Evolutionary conservation across 2,329 filamentous ascomycete species (phyloP).

Genomic region (Colletotrichum sidae): DNA sequence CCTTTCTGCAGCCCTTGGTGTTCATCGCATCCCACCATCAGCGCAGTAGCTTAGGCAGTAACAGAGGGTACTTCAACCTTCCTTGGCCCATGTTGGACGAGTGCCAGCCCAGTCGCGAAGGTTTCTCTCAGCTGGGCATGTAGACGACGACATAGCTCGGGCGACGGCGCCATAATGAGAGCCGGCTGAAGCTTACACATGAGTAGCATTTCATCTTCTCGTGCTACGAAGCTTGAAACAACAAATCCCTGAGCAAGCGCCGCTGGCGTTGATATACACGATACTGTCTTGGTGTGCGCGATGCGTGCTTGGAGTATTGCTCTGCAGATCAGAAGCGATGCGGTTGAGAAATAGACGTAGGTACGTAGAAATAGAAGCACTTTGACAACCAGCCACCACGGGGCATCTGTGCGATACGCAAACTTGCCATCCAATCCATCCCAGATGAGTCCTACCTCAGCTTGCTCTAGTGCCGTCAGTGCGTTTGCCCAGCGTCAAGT

Average conservation of each 20-base stretch:
- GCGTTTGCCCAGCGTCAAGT: not conserved
- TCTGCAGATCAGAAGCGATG: no score
- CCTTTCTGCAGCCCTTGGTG: slow-evolving; percentile 31
- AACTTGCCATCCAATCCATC: no score
- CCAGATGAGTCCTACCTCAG: no score
- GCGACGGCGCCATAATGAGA: slow-evolving; percentile 6
- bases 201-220: not conserved
- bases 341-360: no score
- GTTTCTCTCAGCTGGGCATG: not conserved
- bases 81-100: slow-evolving; percentile 7
- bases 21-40: slow-evolving; percentile 26
- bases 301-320: no score
- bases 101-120: slow-evolving; percentile 1
- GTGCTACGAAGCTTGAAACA: slow-evolving; percentile 20
- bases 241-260: slow-evolving; percentile 16
- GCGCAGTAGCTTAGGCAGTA: slow-evolving; percentile 14
- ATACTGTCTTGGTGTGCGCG: no score
- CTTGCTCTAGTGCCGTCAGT: slow-evolving; percentile 5
- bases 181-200: slow-evolving; percentile 22
- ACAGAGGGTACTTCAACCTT: slow-evolving; percentile 21
- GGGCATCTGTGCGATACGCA: slow-evolving; percentile 20
- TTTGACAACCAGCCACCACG: slow-evolving; percentile 18
- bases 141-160: slow-evolving; percentile 1
- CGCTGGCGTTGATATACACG: not conserved
- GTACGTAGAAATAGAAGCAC: slow-evolving; percentile 4